These are phyloP conservation scores for Wickerhamiella pararugosa DNA, from an alignment of 1,139 yeast genomes.

Conservation along the genomic window DNA sequence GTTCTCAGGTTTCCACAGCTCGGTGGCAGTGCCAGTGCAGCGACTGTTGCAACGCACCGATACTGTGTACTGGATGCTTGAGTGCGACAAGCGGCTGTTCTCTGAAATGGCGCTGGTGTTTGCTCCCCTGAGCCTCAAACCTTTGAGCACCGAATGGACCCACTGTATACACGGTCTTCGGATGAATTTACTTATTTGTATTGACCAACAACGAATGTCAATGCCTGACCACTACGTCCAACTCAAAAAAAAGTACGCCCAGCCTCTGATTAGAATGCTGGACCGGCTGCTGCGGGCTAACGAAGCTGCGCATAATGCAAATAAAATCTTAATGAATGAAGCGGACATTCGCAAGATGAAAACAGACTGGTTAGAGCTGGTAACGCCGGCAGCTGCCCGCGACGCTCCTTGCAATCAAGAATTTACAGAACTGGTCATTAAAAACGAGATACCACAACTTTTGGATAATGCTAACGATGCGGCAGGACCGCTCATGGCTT, in stretches of 20 bases:
- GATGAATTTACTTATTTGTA: slow-evolving; percentile 20
- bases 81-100: slow-evolving; percentile 43
- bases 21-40: slow-evolving; percentile 51
- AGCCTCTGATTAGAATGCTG: slow-evolving; percentile 41
- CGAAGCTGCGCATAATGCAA: slow-evolving; percentile 44
- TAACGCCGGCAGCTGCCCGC: slow-evolving; percentile 35
- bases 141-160: slow-evolving; percentile 43
- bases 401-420: slow-evolving; percentile 40
- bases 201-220: slow-evolving; percentile 21
- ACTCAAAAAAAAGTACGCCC: slow-evolving; percentile 41
- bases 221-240: slow-evolving; percentile 37
- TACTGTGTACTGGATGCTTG: slow-evolving; percentile 7
- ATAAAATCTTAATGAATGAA: slow-evolving; percentile 34
- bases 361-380: slow-evolving; percentile 44
- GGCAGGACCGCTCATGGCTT: slow-evolving; percentile 12
- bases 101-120: slow-evolving; percentile 45
- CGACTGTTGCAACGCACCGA: slow-evolving; percentile 33
- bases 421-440: slow-evolving; percentile 30
- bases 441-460: slow-evolving; percentile 31
- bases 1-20: slow-evolving; percentile 40
- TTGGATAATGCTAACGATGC: slow-evolving; percentile 17
- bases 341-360: slow-evolving; percentile 39
- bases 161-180: slow-evolving; percentile 23
- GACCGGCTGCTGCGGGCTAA: slow-evolving; percentile 44
- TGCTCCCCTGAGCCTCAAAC: slow-evolving; percentile 50